Conservation (phyloP, 106 monocot genomes). For the Iris macrosiphon region DNA sequence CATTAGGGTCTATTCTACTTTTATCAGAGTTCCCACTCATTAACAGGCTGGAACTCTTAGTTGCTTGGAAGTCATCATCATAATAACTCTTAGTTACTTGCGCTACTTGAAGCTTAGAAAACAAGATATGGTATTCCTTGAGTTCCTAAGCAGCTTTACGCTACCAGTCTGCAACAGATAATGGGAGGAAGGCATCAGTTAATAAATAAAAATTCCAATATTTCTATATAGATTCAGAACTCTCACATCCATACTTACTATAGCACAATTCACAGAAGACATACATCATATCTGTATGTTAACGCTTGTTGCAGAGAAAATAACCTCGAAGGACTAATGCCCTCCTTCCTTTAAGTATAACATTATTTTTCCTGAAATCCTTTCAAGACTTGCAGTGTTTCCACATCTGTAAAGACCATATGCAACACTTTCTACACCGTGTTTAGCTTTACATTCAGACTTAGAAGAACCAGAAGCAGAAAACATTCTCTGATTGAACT, state of each 20-base stretch:
- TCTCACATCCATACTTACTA: slow-evolving; percentile 33
- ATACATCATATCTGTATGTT: slow-evolving; percentile 52
- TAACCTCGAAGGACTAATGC: slow-evolving; percentile 23
- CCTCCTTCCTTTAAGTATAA: slow-evolving; percentile 38
- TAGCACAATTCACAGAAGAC: slow-evolving; percentile 59
- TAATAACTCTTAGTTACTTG: slow-evolving; percentile 76
- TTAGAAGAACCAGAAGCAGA: neutral
- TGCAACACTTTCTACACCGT: slow-evolving; percentile 3
- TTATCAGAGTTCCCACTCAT: no score
- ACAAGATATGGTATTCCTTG: slow-evolving; percentile 38
- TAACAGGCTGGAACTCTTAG: no score
- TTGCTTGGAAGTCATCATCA: no score
- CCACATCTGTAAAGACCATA: slow-evolving; percentile 69
- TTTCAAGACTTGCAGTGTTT: slow-evolving; percentile 26
- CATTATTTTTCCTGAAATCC: slow-evolving; percentile 44
- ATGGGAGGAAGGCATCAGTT: neutral
- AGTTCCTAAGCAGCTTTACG: slow-evolving; percentile 69
- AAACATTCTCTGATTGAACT: slow-evolving; percentile 10
- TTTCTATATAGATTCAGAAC: neutral
- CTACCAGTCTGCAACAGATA: slow-evolving; percentile 48
- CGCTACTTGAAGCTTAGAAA: slow-evolving; percentile 64
- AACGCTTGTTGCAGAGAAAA: slow-evolving; percentile 42
- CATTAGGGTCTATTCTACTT: no score
- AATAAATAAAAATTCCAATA: neutral
- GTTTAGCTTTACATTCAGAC: slow-evolving; percentile 21